phyloP scores from a whole-genome alignment of 345 rosid species.

The Brassica cretica region DNA sequence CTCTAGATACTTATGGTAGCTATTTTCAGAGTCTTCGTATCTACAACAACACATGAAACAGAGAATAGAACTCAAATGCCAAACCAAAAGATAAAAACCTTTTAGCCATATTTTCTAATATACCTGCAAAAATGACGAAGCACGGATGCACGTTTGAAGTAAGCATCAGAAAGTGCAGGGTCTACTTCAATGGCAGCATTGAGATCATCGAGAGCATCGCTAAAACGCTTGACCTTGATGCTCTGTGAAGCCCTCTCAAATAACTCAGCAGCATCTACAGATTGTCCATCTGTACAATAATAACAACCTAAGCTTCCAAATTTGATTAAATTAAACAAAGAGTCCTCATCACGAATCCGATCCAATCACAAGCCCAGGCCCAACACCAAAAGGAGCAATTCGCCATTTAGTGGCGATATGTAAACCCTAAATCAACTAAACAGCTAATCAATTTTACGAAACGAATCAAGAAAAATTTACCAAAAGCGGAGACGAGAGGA shows the following conservation, averaged over 20 bases:
- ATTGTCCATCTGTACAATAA: conserved; percentile 56
- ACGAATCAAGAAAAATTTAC: conserved; percentile 30
- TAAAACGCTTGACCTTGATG: conserved; percentile 74
- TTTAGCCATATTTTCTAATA: too few species aligned
- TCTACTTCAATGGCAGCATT: conserved; percentile 92
- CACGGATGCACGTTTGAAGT: conserved; percentile 71
- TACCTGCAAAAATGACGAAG: conserved; percentile 95
- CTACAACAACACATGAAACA: conserved; percentile 48
- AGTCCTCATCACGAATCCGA: conserved; percentile 11
- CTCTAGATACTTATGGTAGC: conserved; percentile 69
- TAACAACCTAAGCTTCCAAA: not conserved
- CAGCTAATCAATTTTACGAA: not conserved
- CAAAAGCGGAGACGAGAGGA: conserved; percentile 87
- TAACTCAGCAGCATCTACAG: conserved; percentile 65
- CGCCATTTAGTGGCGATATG: too few species aligned
- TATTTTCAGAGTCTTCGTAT: conserved; percentile 81
- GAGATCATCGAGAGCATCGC: conserved; percentile 88
- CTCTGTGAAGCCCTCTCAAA: conserved; percentile 76
- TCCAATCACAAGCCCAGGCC: not conserved
- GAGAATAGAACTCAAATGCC: not conserved
- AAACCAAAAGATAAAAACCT: too few species aligned
- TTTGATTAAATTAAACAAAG: not conserved
- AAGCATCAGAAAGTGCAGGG: conserved; percentile 88
- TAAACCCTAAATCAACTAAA: conserved; percentile 22
- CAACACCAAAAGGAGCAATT: too few species aligned